A percentile compares a stretch with the other conserved stretches of the same genome.
Evolutionary conservation across 2,329 filamentous ascomycete genomes (phyloP).

Genomic region (Thelonectria rubi): DNA sequence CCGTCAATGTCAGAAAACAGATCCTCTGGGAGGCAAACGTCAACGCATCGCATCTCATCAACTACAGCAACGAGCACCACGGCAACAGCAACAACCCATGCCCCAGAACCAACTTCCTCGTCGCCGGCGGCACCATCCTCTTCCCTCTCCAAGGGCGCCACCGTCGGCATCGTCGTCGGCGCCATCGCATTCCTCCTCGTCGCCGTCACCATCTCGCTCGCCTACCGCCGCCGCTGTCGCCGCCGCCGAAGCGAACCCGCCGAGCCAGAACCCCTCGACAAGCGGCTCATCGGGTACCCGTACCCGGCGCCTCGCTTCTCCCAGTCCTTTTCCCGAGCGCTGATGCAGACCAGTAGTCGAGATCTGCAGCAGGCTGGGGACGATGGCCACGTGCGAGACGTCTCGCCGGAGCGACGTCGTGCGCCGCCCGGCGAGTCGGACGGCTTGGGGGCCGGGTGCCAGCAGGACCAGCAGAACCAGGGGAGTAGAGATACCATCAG

Average conservation of each 20-base stretch:
- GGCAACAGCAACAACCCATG: not conserved
- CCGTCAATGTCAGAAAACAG: not conserved
- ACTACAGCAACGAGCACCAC: not conserved
- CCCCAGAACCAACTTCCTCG: not conserved
- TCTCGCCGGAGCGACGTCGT: not conserved
- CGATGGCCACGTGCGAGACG: not conserved
- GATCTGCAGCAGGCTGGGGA: not conserved
- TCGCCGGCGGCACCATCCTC: not conserved
- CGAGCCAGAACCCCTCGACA: not conserved
- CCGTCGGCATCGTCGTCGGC: slow-evolving; percentile 5
- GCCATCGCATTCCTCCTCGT: not conserved
- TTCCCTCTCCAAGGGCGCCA: not conserved
- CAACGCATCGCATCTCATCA: not conserved
- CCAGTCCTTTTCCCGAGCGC: not conserved
- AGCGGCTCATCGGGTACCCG: slow-evolving; percentile 13
- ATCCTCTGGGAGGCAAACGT: not conserved
- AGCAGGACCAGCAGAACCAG: not conserved
- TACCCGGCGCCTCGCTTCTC: slow-evolving; percentile 13
- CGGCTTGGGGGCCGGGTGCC: not conserved
- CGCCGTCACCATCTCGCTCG: not conserved
- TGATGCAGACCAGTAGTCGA: not conserved
- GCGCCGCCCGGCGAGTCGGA: not conserved
- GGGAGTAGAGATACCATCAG: slow-evolving; percentile 9
- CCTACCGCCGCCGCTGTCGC: not conserved
- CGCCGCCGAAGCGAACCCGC: too few species aligned